phyloP scores from a whole-genome alignment of 2,329 filamentous ascomycete species.

The Raffaelea arxii region DNA sequence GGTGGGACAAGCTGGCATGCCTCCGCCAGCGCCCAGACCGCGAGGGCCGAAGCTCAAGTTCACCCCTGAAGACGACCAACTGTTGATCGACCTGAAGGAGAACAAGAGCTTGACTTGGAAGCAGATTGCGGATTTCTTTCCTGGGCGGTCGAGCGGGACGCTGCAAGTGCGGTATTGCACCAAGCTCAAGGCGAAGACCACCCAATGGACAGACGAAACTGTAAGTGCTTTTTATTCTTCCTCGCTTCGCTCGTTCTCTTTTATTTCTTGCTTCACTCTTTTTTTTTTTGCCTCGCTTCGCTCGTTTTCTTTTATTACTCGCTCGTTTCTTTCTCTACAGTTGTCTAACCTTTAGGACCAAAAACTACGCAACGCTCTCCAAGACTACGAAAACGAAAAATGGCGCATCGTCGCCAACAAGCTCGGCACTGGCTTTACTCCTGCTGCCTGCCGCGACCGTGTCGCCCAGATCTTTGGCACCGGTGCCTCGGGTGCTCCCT shows the following conservation, averaged over 20 bases:
- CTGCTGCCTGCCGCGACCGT: conserved; percentile 76
- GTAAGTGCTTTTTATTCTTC: conserved; percentile 40
- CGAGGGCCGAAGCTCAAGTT: conserved; percentile 89
- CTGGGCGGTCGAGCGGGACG: conserved; percentile 79
- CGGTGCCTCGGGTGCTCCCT: too few species aligned
- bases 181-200: conserved; percentile 88
- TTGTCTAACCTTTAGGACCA: conserved; percentile 48
- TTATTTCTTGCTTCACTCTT: neutral
- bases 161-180: conserved; percentile 92
- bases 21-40: conserved; percentile 67
- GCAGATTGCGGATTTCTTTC: conserved; percentile 94
- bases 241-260: conserved; percentile 8
- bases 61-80: conserved; percentile 79
- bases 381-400: conserved; percentile 83
- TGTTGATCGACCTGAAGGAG: conserved; percentile 85
- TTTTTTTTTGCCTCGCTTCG: neutral
- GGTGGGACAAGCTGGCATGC: conserved; percentile 82
- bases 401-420: conserved; percentile 90
- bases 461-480: conserved; percentile 53
- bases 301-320: neutral
- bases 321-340: neutral
- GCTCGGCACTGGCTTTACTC: conserved; percentile 82
- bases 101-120: conserved; percentile 95
- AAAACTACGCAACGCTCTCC: conserved; percentile 65
- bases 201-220: conserved; percentile 87